Evolutionary conservation across 176 grass and related monocot genomes (phyloP).

Genomic region (Typha latifolia): DNA sequence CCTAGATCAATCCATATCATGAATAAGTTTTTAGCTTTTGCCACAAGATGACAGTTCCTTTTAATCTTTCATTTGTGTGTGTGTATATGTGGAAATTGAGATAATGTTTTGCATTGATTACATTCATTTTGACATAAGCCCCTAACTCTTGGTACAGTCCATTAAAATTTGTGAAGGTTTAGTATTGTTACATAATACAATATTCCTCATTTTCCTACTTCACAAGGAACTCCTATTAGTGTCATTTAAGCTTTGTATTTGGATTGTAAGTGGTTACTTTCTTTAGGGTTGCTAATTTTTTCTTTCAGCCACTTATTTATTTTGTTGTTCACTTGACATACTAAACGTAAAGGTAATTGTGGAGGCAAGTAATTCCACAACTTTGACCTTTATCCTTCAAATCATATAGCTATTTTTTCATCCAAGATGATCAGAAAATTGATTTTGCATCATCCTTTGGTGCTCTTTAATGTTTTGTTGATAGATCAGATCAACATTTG

Average conservation of each 20-base stretch:
- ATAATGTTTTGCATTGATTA: neutral
- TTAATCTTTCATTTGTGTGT: neutral
- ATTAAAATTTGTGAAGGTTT: neutral
- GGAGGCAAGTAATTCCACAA: neutral
- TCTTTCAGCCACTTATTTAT: neutral
- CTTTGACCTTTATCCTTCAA: neutral
- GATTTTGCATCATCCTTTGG: neutral
- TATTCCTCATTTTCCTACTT: no score
- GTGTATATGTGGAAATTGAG: neutral
- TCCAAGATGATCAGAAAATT: neutral
- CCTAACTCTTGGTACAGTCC: neutral
- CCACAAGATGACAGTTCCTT: neutral
- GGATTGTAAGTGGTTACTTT: no score
- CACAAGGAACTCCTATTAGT: no score
- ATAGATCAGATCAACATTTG: neutral
- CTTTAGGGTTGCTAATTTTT: neutral
- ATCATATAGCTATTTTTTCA: neutral
- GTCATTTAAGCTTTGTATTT: no score
- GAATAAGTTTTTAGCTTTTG: neutral
- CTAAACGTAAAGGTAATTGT: neutral
- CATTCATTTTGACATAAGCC: neutral
- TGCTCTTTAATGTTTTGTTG: neutral
- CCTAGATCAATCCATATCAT: no score
- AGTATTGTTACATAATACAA: neutral
- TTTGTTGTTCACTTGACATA: neutral